These are phyloP conservation scores for Trichosporon sp. DNA, from an alignment of 1,284 basidiomycete genomes.

Conservation along the genomic window DNA sequence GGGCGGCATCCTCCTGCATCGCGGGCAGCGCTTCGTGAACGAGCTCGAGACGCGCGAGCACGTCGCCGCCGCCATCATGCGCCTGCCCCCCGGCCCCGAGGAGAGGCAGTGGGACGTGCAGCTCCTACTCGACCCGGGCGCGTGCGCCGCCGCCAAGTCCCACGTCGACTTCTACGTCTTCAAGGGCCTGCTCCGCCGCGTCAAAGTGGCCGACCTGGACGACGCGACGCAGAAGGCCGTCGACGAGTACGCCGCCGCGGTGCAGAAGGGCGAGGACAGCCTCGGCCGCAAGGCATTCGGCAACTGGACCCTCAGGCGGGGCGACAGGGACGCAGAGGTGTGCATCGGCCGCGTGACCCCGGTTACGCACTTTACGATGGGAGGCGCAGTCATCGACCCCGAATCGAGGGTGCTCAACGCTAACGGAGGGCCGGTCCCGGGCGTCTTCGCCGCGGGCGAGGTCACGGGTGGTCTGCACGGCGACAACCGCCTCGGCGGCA, in stretches of 20 bases:
- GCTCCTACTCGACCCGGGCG: conserved; percentile 16
- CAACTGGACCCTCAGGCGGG: conserved; percentile 8
- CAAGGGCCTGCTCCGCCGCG: conserved; percentile 14
- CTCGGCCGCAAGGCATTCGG: conserved; percentile 8
- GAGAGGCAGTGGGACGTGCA: conserved; percentile 12
- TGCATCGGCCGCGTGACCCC: conserved; percentile 14
- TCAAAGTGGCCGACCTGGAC: conserved; percentile 6
- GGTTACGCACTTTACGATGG: conserved; percentile 19
- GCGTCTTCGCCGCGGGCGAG: conserved; percentile 16
- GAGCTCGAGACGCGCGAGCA: conserved; percentile 13
- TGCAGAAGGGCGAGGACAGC: neutral
- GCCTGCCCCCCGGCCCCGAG: neutral
- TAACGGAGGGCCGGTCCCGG: neutral
- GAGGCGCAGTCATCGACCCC: conserved; percentile 11
- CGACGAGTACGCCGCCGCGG: conserved; percentile 9
- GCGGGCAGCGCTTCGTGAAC: conserved; percentile 9
- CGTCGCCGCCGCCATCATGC: conserved; percentile 6
- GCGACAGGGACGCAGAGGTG: conserved; percentile 11
- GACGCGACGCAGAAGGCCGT: neutral
- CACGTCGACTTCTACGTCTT: conserved; percentile 18
- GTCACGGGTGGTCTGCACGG: conserved; percentile 19
- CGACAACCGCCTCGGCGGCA: conserved; percentile 18
- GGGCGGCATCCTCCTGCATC: conserved; percentile 11
- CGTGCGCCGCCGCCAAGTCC: conserved; percentile 5
- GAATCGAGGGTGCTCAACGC: conserved; percentile 4